Conservation (phyloP, 768 basidiomycete genomes). For the Pulveroboletus sp. region DNA sequence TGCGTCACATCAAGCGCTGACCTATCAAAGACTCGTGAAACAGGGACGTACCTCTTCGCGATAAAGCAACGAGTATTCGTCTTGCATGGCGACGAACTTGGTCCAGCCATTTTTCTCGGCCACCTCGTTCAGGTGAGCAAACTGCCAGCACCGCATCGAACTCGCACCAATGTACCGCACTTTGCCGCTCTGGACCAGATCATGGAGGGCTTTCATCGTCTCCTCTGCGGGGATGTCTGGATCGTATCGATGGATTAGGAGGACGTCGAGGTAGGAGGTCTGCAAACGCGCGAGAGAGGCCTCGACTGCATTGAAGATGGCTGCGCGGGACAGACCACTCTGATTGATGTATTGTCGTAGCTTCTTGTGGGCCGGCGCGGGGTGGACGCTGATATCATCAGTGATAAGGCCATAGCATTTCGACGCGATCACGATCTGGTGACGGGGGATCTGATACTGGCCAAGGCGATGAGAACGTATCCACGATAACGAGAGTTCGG, state of each 20-base stretch:
- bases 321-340: slow-evolving; percentile 30
- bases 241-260: slow-evolving; percentile 44
- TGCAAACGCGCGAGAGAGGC: slow-evolving; percentile 32
- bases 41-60: slow-evolving; percentile 39
- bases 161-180: slow-evolving; percentile 48
- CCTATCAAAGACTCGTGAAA: background rate
- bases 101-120: slow-evolving; percentile 44
- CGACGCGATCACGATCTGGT: slow-evolving; percentile 29
- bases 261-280: slow-evolving; percentile 34
- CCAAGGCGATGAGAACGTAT: background rate
- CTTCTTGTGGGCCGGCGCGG: too few relatives aligned
- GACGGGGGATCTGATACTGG: slow-evolving; percentile 31
- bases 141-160: slow-evolving; percentile 43
- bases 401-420: slow-evolving; percentile 23
- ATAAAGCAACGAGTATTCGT: slow-evolving; percentile 49
- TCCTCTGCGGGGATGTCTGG: slow-evolving; percentile 33
- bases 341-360: slow-evolving; percentile 31
- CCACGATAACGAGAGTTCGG: background rate
- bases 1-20: slow-evolving; percentile 8
- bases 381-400: background rate
- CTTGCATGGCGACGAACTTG: slow-evolving; percentile 52
- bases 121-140: slow-evolving; percentile 39
- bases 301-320: slow-evolving; percentile 35
- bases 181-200: slow-evolving; percentile 42
- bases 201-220: slow-evolving; percentile 48